Evolutionary conservation across 176 grass and related monocot genomes (phyloP).

Genomic region (Musa troglodytarum): DNA sequence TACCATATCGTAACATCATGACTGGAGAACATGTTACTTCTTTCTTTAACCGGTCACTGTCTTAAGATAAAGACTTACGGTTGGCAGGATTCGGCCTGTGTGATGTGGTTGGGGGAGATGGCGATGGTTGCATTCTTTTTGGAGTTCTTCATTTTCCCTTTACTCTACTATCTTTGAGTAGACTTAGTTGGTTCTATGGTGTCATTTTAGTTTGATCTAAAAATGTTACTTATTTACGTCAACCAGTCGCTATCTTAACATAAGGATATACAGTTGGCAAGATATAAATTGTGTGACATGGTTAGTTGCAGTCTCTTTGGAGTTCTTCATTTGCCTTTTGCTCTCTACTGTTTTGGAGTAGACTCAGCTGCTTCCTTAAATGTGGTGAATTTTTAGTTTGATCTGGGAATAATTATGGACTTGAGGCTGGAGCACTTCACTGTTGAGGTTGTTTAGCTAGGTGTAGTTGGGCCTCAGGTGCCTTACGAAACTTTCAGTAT

Average conservation of each 20-base stretch:
- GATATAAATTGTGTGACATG: background rate
- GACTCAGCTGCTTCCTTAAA: background rate
- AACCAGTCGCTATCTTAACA: background rate
- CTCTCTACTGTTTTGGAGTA: background rate
- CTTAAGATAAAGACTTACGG: background rate
- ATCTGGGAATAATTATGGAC: too few relatives aligned
- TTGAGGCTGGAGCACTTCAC: background rate
- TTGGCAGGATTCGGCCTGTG: background rate
- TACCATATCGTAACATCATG: background rate
- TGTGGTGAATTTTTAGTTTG: too few relatives aligned
- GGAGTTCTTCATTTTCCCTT: background rate
- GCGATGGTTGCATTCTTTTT: background rate
- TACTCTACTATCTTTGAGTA: too few relatives aligned
- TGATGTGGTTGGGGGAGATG: background rate
- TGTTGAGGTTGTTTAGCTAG: background rate
- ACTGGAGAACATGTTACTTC: background rate
- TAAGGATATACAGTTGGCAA: background rate
- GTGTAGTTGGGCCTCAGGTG: too few relatives aligned
- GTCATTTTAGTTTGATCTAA: too few relatives aligned
- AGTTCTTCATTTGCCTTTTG: background rate
- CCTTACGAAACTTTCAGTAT: background rate
- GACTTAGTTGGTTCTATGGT: too few relatives aligned
- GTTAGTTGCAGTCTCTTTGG: background rate
- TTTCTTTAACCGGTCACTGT: background rate
- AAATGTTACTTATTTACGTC: background rate